Base-by-base conservation (phyloP, 768 basidiomycete species). In the Russula compacta region DNA sequence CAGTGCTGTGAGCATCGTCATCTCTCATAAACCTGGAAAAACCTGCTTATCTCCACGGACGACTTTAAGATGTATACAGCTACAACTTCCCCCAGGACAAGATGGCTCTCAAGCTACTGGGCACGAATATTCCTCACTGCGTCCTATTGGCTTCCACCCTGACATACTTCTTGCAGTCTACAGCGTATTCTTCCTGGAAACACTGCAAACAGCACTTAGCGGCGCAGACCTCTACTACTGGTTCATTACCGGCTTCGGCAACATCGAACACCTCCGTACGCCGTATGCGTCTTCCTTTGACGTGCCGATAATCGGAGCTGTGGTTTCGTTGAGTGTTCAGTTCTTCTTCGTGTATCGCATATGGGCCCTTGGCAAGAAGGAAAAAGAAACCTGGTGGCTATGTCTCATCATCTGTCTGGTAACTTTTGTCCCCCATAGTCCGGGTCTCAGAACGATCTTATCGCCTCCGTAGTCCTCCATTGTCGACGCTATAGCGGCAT, bases 301-400 rank as follows among this genome's bases (percentile, higher is more conserved):
- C 52, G 66, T 67, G 3, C 71, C 71, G 17, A 56, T 73, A 8
- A 63, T 73, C 33, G 71, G 69, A 4, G 53, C 66, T 6, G 14
- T 71, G 9, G 65, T 70, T 24, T 64, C 68, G 6, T 61, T 73
- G 35, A 60, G 60, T 11, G 67, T 72, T 5, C 70, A 73, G 56
- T 43, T 71, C 11, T 73, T 73, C 52, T 73, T 71, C 60, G 69
- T 68, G 44, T 71, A 70, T 53, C 67, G 72, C 12, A 73, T 73
- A 29, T 69, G 43, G 50, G 44, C 58, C 14, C 56, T 62, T 3
- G 44, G 61, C 29, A 19, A 36, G 14, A 48, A 19, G 21, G 6
- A 38, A 1, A 29, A 29, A 29, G 24, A 29, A 14, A 24, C 35
- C 1, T 19, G 50, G 19, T 51, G 35, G 50, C 8, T 51, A 36